Conservation (phyloP, 306 rosid species). For the Fagus sylvatica region DNA sequence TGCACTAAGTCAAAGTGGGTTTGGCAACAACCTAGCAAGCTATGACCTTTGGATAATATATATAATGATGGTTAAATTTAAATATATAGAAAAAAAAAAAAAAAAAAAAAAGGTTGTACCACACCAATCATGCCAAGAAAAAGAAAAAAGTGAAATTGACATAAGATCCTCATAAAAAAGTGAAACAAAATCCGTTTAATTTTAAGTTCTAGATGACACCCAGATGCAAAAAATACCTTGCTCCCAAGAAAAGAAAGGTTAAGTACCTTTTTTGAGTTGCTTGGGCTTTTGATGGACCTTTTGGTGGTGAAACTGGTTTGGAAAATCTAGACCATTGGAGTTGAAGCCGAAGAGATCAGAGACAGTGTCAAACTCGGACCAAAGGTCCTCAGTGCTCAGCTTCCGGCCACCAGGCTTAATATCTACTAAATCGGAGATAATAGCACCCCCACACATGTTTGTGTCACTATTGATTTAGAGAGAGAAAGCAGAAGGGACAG, state of each 20-base stretch:
- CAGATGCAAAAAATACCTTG: background rate
- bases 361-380: slow-evolving; percentile 64
- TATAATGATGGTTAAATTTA: background rate
- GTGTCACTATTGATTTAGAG: background rate
- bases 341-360: slow-evolving; percentile 63
- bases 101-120: background rate
- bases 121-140: background rate
- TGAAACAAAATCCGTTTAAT: background rate
- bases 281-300: slow-evolving; percentile 1
- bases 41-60: background rate
- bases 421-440: slow-evolving; percentile 65
- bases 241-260: background rate
- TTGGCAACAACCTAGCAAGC: background rate
- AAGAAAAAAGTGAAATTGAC: background rate
- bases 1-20: background rate
- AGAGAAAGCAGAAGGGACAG: background rate
- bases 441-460: slow-evolving; percentile 93
- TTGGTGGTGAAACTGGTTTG: background rate
- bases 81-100: background rate
- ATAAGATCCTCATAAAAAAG: background rate
- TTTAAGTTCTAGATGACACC: background rate
- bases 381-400: slow-evolving; percentile 37
- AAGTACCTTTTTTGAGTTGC: slow-evolving; percentile 16
- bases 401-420: slow-evolving; percentile 52
- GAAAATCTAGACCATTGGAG: slow-evolving; percentile 2